These are phyloP conservation scores for Globisporangium perplexum DNA, from an alignment of 352 stramenopile species.

Conservation along the genomic window DNA sequence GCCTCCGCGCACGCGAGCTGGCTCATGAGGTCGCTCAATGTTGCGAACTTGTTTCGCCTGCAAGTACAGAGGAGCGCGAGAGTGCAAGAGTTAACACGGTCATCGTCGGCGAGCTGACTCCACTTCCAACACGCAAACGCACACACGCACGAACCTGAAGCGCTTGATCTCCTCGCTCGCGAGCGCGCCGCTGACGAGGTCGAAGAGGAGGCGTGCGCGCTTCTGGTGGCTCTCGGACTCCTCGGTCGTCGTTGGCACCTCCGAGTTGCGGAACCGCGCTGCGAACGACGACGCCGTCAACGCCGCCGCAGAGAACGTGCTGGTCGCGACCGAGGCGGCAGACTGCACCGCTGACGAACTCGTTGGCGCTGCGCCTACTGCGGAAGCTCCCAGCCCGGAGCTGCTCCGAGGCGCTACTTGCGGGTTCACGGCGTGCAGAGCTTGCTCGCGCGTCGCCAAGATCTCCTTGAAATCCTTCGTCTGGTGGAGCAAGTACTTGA, in stretches of 20 bases:
- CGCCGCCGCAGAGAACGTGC: slow-evolving; percentile 22
- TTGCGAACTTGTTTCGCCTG: slow-evolving; percentile 31
- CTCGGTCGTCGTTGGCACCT: slow-evolving; percentile 19
- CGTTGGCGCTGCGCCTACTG: not conserved
- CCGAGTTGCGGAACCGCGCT: slow-evolving; percentile 34
- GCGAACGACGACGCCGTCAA: slow-evolving; percentile 30
- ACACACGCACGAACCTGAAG: slow-evolving; percentile 32
- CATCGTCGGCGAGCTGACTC: no score
- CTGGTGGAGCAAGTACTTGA: slow-evolving; percentile 63
- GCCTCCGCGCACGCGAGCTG: slow-evolving; percentile 56
- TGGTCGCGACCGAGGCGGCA: slow-evolving; percentile 5
- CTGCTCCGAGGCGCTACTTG: not conserved
- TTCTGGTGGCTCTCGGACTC: slow-evolving; percentile 34
- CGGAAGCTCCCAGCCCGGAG: not conserved
- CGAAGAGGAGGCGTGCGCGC: slow-evolving; percentile 28
- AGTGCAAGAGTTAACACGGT: not conserved
- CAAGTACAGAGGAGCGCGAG: not conserved
- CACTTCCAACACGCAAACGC: not conserved
- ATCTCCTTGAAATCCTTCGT: slow-evolving; percentile 58
- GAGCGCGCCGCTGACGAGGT: slow-evolving; percentile 54
- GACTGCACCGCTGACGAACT: slow-evolving; percentile 13
- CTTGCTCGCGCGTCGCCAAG: slow-evolving; percentile 34
- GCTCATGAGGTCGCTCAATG: slow-evolving; percentile 40
- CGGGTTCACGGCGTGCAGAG: slow-evolving; percentile 10
- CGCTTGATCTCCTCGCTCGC: slow-evolving; percentile 57